A percentile compares a stretch with the other conserved stretches of the same genome.
Conservation (phyloP, 2,329 filamentous ascomycete genomes). For the Nigrograna mackinnonii region DNA sequence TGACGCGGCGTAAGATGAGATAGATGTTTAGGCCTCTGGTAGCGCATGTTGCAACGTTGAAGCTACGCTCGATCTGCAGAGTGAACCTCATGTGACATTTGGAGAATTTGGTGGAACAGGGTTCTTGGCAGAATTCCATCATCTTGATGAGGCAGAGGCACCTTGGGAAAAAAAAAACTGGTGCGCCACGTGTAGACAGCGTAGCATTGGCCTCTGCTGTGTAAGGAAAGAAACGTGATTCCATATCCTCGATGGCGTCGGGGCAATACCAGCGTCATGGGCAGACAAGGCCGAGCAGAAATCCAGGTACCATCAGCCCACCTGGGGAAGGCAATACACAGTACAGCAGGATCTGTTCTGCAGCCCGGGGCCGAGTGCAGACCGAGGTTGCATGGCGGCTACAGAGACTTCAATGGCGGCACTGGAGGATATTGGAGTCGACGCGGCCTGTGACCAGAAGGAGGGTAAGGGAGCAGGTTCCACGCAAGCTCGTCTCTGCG, state of each 20-base stretch:
- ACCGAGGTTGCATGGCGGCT: constrained; percentile 14
- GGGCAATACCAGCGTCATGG: constrained; percentile 13
- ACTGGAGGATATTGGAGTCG: constrained; percentile 24
- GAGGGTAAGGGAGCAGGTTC: constrained; percentile 12
- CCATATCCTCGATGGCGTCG: too few species aligned
- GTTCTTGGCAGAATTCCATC: constrained; percentile 25
- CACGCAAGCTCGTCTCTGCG: constrained; percentile 23
- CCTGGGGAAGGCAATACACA: too few species aligned
- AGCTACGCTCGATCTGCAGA: constrained; percentile 12
- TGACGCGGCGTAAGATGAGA: constrained; percentile 22
- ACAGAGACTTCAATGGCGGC: constrained; percentile 1
- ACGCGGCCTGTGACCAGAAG: constrained; percentile 19
- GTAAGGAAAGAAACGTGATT: constrained; percentile 13
- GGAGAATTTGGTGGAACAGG: constrained; percentile 15
- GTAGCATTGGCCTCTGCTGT: constrained; percentile 17
- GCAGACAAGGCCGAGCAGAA: constrained; percentile 5
- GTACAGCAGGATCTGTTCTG: too few species aligned
- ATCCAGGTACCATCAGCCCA: too few species aligned
- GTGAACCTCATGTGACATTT: constrained; percentile 14
- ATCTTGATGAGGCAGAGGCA: constrained; percentile 8
- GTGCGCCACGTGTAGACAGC: constrained; percentile 25
- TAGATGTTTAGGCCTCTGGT: constrained; percentile 8
- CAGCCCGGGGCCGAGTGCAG: not conserved
- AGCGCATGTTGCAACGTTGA: constrained; percentile 17
- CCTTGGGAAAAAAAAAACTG: constrained; percentile 8